phyloP scores from a whole-genome alignment of 495 filamentous ascomycete genomes.

The Neurospora africana region DNA sequence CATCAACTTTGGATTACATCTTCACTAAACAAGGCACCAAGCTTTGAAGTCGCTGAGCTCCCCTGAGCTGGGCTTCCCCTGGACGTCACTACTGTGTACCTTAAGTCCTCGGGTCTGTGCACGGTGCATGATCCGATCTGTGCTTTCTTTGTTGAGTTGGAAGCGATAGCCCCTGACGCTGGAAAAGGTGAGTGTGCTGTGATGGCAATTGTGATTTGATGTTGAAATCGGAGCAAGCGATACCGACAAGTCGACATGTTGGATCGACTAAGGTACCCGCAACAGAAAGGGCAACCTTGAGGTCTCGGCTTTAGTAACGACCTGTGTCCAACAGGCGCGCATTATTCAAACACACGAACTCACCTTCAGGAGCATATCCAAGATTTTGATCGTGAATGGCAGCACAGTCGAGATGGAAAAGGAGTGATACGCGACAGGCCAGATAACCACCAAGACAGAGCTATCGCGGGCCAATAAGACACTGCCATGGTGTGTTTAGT shows the following conservation, averaged over 20 bases:
- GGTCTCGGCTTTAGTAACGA: not conserved
- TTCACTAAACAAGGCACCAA: not conserved
- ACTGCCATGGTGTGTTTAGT: not conserved
- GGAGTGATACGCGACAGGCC: not conserved
- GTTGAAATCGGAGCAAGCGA: not conserved
- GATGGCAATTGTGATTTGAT: not conserved
- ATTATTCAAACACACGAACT: not conserved
- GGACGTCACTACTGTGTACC: not conserved
- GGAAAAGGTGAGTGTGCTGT: not conserved
- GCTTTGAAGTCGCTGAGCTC: not conserved
- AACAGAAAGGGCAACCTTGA: not conserved
- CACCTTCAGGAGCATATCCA: too few species aligned
- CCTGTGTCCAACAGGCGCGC: too few species aligned
- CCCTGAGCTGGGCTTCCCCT: not conserved
- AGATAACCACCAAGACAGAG: not conserved
- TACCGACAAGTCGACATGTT: not conserved
- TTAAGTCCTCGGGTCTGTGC: not conserved
- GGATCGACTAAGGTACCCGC: too few species aligned
- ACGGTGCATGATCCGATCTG: not conserved
- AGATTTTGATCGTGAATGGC: not conserved
- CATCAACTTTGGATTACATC: not conserved
- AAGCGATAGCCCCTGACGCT: not conserved
- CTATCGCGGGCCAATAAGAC: not conserved
- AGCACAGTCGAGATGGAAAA: not conserved
- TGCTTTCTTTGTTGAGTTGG: not conserved